Base-by-base conservation (phyloP, 2,329 filamentous ascomycete species). In the Colletotrichum siamense region DNA sequence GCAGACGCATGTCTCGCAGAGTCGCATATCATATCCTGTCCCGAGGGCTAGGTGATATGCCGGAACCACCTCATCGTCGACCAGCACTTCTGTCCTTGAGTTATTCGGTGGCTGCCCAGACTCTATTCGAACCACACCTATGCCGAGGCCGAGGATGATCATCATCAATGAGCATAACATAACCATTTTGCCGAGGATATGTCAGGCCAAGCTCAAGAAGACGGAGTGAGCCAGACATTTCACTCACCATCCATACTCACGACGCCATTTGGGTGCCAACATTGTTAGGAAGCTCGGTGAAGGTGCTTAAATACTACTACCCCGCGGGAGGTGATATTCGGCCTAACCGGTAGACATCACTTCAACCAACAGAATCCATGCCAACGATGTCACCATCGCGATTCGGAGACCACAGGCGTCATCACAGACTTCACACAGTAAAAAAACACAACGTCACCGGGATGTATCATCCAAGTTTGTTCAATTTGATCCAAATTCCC, bases 51-150 rank as follows among this genome's bases (percentile, higher is more conserved):
- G n/a, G 10, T 49, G 10, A 0, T 2, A 49, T 7, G 1, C 10
- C 3, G 4, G n/a, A n/a, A 22, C 6, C 3, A 0, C 10, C 10
- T 49, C 44, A 3, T 0, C 1, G 10, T 44, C 8, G 18, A 3
- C 2, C 39, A 44, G 39, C 5, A 2, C 5, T 2, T n/a, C 18
- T 49, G n/a, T 49, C 44, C 22, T 2, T 22, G 6, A 7, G 5
- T n/a, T 22, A 49, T 49, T 49, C 18, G n/a, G n/a, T 1, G n/a
- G 10, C 44, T 49, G 3, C 1, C 0, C 4, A 1, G 6, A 10
- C 18, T 13, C 18, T 1, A 22, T 2, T 49, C 9, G 18, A 49
- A 13, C 44, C 18, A 8, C 9, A 4, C 3, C 10, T 4, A 22
- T 22, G 44, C 44, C 9, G 44, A 22, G 9, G 10, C 2, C 3